phyloP scores from a whole-genome alignment of 306 rosid genomes.

The Vicia sativa region DNA sequence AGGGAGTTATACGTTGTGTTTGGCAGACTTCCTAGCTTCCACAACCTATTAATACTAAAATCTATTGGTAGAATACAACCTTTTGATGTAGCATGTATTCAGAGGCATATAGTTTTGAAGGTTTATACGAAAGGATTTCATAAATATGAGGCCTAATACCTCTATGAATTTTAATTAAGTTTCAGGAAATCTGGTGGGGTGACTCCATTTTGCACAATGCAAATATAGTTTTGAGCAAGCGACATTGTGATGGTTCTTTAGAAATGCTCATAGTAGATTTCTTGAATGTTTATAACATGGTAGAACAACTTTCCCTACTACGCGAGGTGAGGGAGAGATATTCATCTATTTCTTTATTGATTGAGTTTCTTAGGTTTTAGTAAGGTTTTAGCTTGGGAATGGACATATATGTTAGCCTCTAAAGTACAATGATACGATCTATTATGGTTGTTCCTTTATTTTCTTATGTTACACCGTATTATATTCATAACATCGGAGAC shows the following conservation, averaged over 20 bases:
- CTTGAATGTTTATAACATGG: background rate
- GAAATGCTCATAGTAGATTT: background rate
- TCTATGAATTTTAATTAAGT: background rate
- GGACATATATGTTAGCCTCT: too few species aligned
- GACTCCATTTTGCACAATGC: background rate
- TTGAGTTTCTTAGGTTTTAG: too few species aligned
- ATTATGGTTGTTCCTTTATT: too few species aligned
- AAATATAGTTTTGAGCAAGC: background rate
- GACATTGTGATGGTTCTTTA: background rate
- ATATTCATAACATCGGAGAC: too few species aligned
- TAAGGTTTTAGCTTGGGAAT: too few species aligned
- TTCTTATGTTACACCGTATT: too few species aligned
- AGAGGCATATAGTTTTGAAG: background rate
- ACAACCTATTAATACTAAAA: too few species aligned
- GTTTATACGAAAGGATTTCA: background rate
- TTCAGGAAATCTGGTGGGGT: background rate
- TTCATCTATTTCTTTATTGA: too few species aligned
- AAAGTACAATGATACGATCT: too few species aligned
- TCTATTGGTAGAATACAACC: background rate
- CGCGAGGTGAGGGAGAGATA: background rate
- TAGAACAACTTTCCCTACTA: background rate
- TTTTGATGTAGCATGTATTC: background rate
- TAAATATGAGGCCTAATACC: background rate
- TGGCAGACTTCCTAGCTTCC: too few species aligned
- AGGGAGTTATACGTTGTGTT: too few species aligned